Base-by-base conservation (phyloP, 1,139 yeast genomes). In the Taphrina communis region DNA sequence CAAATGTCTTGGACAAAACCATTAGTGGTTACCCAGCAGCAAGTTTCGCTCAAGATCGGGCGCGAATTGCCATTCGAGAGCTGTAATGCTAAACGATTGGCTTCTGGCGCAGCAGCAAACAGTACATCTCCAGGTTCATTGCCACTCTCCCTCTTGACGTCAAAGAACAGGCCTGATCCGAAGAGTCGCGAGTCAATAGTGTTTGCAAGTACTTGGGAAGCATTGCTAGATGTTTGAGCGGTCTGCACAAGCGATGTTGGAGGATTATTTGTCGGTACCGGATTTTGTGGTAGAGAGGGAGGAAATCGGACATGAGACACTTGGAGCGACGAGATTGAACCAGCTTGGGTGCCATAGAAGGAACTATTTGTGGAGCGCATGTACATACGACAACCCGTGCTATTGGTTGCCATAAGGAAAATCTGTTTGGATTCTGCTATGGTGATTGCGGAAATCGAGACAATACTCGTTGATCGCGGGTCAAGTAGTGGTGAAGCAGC, bases 131-230 rank as follows among this genome's bases (percentile, higher is more conserved):
- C 75, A 2, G 72, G 85, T n/a, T 69, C 67, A 1, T 70, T 72
- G 21, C 71, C 74, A 11, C 71, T 52, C 52, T 72, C 71, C 55
- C 72, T 73, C 44, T 61, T 52, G 21, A 85, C 82, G 36, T 84
- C 85, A 71, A 92, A 82, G 74, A 87, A 92, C 4, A 91, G 87
- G 11, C 97, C 97, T 0, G 97, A 97, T 38, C 96, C 86, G 52
- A 91, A 82, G 12, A 92, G 80, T 60, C 85, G 83, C 38, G 85
- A 57, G 35, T 57, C 63, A 7, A 51, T 57, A 1, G 68, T 50
- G 17, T 50, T 57, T 39, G 58, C 14, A n/a, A 65, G 58, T 9
- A 65, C 46, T 41, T 57, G 63, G 1, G 63, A 50, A 12, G 63
- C 38, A 36, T 14, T 50, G 14, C 35, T 53, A 19, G 31, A 17